Evolutionary conservation across 768 basidiomycete genomes (phyloP).

Genomic region (Trametes cingulata): DNA sequence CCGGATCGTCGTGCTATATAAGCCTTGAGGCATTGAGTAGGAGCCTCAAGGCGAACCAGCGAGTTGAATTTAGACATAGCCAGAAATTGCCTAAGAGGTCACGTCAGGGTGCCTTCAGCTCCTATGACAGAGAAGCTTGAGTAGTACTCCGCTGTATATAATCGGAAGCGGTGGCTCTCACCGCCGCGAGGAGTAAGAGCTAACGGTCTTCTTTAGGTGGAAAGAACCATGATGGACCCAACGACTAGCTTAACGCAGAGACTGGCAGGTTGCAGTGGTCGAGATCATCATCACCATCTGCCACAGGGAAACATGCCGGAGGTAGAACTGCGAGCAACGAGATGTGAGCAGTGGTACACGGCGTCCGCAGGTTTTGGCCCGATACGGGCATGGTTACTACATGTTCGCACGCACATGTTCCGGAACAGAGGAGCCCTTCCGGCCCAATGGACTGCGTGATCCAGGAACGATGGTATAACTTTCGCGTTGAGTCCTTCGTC

Average conservation of each 20-base stretch:
- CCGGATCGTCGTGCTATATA: neutral
- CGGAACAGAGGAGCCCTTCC: neutral
- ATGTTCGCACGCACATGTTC: slow-evolving; percentile 7
- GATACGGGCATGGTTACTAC: slow-evolving; percentile 16
- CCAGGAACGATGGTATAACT: neutral
- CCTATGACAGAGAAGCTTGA: neutral
- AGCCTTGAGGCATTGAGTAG: slow-evolving; percentile 10
- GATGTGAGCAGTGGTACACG: neutral
- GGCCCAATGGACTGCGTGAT: neutral
- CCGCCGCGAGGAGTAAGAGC: neutral
- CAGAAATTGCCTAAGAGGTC: neutral
- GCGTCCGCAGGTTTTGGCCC: slow-evolving; percentile 16
- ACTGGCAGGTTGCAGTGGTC: neutral
- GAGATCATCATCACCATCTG: slow-evolving; percentile 19
- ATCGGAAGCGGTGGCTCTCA: neutral
- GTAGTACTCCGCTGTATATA: neutral
- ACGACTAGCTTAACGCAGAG: neutral
- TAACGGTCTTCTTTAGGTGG: neutral
- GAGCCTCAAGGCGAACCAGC: slow-evolving; percentile 13
- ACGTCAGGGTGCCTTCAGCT: neutral
- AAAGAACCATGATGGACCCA: neutral
- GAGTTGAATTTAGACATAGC: neutral
- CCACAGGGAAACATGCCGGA: slow-evolving; percentile 17
- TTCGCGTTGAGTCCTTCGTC: too few species aligned
- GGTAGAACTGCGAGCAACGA: slow-evolving; percentile 8